Evolutionary conservation across 1,139 yeast genomes (phyloP).

Genomic region (Debaryomyces psychrophilus): DNA sequence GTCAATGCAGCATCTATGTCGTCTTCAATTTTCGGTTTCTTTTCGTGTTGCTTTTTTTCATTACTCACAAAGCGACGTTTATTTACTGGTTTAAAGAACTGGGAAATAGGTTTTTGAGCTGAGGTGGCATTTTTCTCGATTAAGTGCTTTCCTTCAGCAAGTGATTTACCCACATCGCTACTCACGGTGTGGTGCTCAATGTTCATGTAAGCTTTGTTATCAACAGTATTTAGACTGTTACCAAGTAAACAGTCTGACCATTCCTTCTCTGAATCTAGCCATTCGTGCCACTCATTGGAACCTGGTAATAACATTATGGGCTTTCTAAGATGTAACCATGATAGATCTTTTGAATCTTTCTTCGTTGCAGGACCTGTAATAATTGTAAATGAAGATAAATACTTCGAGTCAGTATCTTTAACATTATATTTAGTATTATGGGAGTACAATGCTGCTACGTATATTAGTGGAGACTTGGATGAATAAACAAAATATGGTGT

Average conservation of each 20-base stretch:
- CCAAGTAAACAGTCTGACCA: constrained; percentile 43
- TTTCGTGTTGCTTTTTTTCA: constrained; percentile 10
- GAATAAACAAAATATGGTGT: constrained; percentile 69
- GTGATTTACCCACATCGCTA: constrained; percentile 65
- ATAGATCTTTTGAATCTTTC: constrained; percentile 44
- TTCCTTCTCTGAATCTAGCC: constrained; percentile 58
- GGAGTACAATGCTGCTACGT: constrained; percentile 72
- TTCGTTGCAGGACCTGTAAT: constrained; percentile 71
- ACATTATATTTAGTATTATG: constrained; percentile 41
- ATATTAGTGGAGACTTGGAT: constrained; percentile 54
- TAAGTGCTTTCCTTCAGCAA: constrained; percentile 50
- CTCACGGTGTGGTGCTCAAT: constrained; percentile 60
- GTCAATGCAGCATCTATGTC: background rate
- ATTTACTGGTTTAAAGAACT: constrained; percentile 23
- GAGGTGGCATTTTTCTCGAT: constrained; percentile 29
- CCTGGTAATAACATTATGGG: constrained; percentile 71
- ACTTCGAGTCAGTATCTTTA: constrained; percentile 27
- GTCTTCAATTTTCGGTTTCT: constrained; percentile 3
- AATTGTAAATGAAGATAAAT: constrained; percentile 63
- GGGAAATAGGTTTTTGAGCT: constrained; percentile 29
- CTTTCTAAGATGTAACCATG: constrained; percentile 77
- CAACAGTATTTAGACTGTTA: constrained; percentile 37
- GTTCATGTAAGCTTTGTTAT: constrained; percentile 42
- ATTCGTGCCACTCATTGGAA: constrained; percentile 54
- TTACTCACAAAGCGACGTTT: constrained; percentile 7